Base-by-base conservation (phyloP, 768 basidiomycete genomes). In the Mycena vitilis region DNA sequence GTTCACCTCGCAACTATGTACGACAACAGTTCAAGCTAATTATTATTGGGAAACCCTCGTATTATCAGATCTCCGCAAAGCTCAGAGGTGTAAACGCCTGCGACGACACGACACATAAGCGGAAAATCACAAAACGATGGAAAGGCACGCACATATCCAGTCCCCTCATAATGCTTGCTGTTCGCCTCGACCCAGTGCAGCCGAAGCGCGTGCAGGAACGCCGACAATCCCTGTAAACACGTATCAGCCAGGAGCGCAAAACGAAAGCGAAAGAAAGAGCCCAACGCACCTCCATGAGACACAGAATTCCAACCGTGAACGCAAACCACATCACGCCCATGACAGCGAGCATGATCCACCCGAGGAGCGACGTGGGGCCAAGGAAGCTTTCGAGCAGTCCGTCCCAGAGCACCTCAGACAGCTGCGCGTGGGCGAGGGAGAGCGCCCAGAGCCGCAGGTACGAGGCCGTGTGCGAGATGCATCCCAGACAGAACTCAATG, bases 161-260 rank as follows among this genome's bases (percentile, higher is more conserved):
- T 92, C 40, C 94, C 95, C 79, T 93, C 89, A 77, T 92, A 97
- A 77, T 96, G 95, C 85, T 98, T 97, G 82, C 95, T 96, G 83
- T 97, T 98, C 60, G 92, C 95, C 81, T 99, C 96, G 66, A 98
- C 97, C 95, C 97, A 99, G 80, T 98, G 97, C 73, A 98, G 86
- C 75, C 97, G 91, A 70, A 99, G 87, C 9, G 97, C 97, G 79
- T 99, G 97, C 79, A 98, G 80, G 84, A 99, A 98, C 44, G 97
- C 97, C 75, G 93, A 95, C 40, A 98, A 85, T 73, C 97, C 96
- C 94, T 96, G 74, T 56, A 68, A 66, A 69, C 18, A 22, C 9
- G 54, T 18, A 23, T 18, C 30, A 30, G 30, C 30, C 30, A n/a
- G n/a, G 30, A 30, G 30, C 30, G 30, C 30, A 10, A 45, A 69